Evolutionary conservation across 2,329 filamentous ascomycete species (phyloP), one percentile per base, ranked within the genome.

Genomic region (Fusarium graminum): DNA sequence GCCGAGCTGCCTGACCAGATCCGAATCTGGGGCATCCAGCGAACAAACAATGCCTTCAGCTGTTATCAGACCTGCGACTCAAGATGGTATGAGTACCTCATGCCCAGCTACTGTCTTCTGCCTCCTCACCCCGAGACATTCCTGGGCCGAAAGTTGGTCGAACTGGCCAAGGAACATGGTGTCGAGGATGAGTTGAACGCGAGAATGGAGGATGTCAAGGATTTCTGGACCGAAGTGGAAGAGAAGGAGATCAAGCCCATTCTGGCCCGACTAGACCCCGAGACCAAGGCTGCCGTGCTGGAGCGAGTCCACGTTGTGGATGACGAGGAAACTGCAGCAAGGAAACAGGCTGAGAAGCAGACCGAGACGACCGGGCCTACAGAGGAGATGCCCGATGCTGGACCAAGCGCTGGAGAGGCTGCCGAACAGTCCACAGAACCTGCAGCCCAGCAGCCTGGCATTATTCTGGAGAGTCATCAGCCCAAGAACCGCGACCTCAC

Each of bases 61-160:
- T 94, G 92, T 79, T 99, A 99, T 79, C 91, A 97, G 75, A 87
- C 92, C 55, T 97, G 94, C 79, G 95, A 99, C 79, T 97, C 93
- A 26, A 86, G 95, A 70, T 96, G 94, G 85, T 99, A 99, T 80
- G 95, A 99, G 80, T 99, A 99, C 76, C 83, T 99, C 51, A 92
- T 99, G 77, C 95, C 95, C 4, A 95, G 92, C 40, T 93, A 98
- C 79, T 93, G 92, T 56, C 92, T 99, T 70, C 81, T 99, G 30
- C 95, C 95, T 19, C 95, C 95, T 0, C 94, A 98, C 75, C 94
- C 94, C 0, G 90, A 90, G 65, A 96, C 92, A 63, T 97, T 87
- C 76, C 79, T 99, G 34, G 94, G 92, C 10, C 92, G 90, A 79
- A 92, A 93, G 75, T 81, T 97, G n/a, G 85, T 88, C n/a, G 88